Evolutionary conservation across 139 green algal species (phyloP), one percentile per base, ranked within the genome.

Genomic region (Deuterostichococcus epilithicus): DNA sequence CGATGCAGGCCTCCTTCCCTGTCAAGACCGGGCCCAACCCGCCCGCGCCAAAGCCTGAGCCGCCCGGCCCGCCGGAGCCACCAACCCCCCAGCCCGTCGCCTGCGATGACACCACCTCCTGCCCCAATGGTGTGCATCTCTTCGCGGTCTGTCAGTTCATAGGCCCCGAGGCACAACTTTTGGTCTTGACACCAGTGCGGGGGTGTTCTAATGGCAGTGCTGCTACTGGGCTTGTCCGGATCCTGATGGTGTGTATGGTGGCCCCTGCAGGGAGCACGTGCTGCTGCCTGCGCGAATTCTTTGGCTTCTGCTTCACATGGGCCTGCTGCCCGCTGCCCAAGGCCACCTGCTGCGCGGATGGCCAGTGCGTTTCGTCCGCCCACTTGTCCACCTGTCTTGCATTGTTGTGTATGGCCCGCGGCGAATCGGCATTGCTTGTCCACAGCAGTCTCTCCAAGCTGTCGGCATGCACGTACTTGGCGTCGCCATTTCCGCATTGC

Each of bases 301-400:
- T 92, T 44, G 80, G 78, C 85, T 97, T 90, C 84, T 97, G 83
- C 85, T 86, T 92, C 80, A 81, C 86, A 70, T 97, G 90, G 90
- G 95, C 91, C 45, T 98, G 95, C 90, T 98, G 95, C 90, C 95
- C 95, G 32, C 88, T 98, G 70, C 77, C 76, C 8, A 47, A 35
- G 25, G 26, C 28, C 2, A 30, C 23, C 34, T 71, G 8, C 66
- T 39, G 38, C 68, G 52, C 52, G 3, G 83, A 92, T 20, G 94
- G 98, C 88, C 80, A 96, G 52, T 63, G 18, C 52, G 52, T n/a
- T n/a, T n/a, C n/a, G n/a, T n/a, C n/a, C n/a, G n/a, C n/a, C n/a
- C n/a, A n/a, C n/a, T n/a, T n/a, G n/a, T n/a, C n/a, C n/a, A n/a
- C n/a, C n/a, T n/a, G n/a, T n/a, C n/a, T n/a, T n/a, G n/a, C n/a